Evolutionary conservation across 31 red algal species (phyloP).

Genomic region (Endocladia muricata): DNA sequence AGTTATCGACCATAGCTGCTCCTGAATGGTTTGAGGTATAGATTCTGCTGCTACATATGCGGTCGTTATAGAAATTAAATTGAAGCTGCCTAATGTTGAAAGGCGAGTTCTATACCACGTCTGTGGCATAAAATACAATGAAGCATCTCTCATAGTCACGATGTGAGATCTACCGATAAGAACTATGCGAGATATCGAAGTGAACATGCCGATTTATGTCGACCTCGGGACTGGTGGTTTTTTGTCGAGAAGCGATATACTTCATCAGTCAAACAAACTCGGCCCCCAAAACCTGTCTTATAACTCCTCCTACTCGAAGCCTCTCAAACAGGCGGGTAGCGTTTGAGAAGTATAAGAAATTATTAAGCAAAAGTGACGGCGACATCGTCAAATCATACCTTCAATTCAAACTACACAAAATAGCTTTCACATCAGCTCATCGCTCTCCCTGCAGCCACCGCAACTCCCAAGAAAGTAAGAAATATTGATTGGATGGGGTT

Average conservation of each 20-base stretch:
- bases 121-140: conserved; percentile 32
- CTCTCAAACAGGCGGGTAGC: not conserved
- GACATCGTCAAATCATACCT: conserved; percentile 1
- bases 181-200: not conserved
- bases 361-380: not conserved
- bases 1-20: conserved; percentile 7
- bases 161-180: conserved; percentile 26
- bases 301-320: not conserved
- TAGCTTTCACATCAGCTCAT: not conserved
- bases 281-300: conserved; percentile 3
- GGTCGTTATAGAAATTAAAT: not conserved
- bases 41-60: not conserved
- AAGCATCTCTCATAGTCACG: conserved; percentile 23
- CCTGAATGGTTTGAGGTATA: not conserved
- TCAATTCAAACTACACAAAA: conserved; percentile 9
- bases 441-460: not conserved
- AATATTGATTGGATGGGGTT: not conserved
- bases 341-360: conserved; percentile 14
- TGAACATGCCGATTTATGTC: conserved; percentile 35
- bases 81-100: conserved; percentile 4
- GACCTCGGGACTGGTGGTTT: conserved; percentile 8
- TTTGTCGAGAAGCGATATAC: conserved; percentile 27
- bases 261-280: conserved; percentile 24
- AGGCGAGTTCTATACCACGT: conserved; percentile 28
- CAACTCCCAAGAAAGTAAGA: not conserved